Percentiles rank a stretch among this genome's conserved stretches.
Conservation (phyloP, 2,329 filamentous ascomycete genomes). For the Pseudofabraea citricarpa region DNA sequence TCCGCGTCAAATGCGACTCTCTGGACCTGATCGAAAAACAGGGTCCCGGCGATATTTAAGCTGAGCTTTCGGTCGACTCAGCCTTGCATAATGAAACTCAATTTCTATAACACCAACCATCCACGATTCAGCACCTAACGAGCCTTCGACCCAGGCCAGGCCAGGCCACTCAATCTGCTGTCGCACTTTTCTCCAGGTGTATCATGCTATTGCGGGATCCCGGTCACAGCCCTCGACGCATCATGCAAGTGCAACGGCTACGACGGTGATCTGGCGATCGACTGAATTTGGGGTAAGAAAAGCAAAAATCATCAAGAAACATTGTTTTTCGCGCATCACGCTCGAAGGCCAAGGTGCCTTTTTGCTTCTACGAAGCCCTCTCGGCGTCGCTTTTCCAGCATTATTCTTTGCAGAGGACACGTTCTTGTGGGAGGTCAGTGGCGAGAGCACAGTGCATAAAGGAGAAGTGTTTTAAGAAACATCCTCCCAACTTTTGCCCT, state of each 20-base stretch:
- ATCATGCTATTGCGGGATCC: neutral
- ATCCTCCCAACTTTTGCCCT: constrained; percentile 11
- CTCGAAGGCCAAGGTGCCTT: neutral
- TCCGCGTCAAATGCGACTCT: no score
- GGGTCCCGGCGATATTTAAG: no score
- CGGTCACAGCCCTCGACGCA: neutral
- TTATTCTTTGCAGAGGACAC: neutral
- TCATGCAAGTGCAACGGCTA: neutral
- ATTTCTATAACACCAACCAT: constrained; percentile 2
- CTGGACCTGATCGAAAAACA: no score
- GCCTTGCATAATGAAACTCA: constrained; percentile 17
- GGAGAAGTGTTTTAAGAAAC: constrained; percentile 14
- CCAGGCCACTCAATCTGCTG: neutral
- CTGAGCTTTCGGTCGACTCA: neutral
- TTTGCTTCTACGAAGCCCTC: neutral
- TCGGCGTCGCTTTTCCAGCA: neutral
- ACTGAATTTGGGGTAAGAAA: neutral
- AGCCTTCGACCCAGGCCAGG: constrained; percentile 7
- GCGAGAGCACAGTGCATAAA: constrained; percentile 19
- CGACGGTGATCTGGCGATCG: constrained; percentile 1
- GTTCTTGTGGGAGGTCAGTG: neutral
- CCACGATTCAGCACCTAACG: constrained; percentile 8
- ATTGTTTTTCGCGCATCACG: neutral
- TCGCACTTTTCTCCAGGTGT: neutral
- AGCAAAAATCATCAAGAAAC: neutral